These are phyloP conservation scores for Helotiales sp. DNA, from an alignment of 2,329 filamentous ascomycete genomes.

Conservation along the genomic window DNA sequence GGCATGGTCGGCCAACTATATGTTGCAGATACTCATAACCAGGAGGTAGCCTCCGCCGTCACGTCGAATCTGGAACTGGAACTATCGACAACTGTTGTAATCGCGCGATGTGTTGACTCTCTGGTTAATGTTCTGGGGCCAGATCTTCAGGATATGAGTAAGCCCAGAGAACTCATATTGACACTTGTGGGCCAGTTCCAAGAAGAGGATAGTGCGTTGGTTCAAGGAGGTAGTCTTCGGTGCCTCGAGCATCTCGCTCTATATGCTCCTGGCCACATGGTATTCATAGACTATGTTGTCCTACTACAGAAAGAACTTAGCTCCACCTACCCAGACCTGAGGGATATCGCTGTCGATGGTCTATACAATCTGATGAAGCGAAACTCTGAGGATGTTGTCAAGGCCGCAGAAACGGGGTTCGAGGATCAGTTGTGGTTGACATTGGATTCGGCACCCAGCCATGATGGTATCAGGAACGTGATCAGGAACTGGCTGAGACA, in stretches of 20 bases:
- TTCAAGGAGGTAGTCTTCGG: slow-evolving; percentile 77
- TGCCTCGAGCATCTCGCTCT: slow-evolving; percentile 91
- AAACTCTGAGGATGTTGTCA: slow-evolving; percentile 81
- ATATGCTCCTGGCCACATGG: slow-evolving; percentile 87
- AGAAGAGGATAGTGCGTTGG: slow-evolving; percentile 70
- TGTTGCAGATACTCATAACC: slow-evolving; percentile 87
- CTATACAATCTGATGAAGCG: slow-evolving; percentile 95
- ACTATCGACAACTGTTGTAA: slow-evolving; percentile 78
- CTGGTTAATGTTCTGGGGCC: slow-evolving; percentile 95
- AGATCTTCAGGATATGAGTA: slow-evolving; percentile 89
- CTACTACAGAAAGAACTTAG: slow-evolving; percentile 78
- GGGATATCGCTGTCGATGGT: slow-evolving; percentile 83
- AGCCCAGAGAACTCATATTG: slow-evolving; percentile 90
- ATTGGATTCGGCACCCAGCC: slow-evolving; percentile 76
- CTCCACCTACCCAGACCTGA: slow-evolving; percentile 70
- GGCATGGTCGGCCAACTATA: slow-evolving; percentile 96
- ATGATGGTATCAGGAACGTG: slow-evolving; percentile 83
- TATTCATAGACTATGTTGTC: slow-evolving; percentile 83
- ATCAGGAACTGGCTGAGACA: slow-evolving; percentile 93
- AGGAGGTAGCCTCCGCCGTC: slow-evolving; percentile 77
- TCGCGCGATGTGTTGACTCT: slow-evolving; percentile 90
- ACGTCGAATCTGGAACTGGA: slow-evolving; percentile 92
- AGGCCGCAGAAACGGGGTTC: slow-evolving; percentile 75
- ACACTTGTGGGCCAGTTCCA: slow-evolving; percentile 85
- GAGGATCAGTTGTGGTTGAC: slow-evolving; percentile 93